phyloP scores from a whole-genome alignment of 176 grass and related monocot species.

The Avena sativa region DNA sequence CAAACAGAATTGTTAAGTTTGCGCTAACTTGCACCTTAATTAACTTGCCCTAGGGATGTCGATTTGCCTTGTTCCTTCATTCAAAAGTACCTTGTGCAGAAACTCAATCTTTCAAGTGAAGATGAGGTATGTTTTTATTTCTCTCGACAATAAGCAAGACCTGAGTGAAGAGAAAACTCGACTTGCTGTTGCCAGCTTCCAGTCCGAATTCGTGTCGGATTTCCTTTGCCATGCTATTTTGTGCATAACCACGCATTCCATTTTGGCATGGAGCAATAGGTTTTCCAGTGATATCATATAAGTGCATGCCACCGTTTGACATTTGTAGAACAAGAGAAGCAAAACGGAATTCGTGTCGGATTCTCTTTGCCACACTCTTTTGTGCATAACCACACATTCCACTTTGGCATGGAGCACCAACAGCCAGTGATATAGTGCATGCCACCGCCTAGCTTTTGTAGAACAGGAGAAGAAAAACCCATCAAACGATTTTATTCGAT shows the following conservation, averaged over 20 bases:
- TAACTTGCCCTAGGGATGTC: slow-evolving; percentile 47
- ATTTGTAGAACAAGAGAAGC: neutral
- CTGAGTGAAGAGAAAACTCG: slow-evolving; percentile 11
- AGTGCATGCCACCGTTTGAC: neutral
- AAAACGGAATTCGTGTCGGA: neutral
- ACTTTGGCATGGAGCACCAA: slow-evolving; percentile 6
- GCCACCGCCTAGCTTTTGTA: neutral
- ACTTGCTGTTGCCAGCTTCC: neutral
- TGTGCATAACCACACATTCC: neutral
- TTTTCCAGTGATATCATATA: neutral
- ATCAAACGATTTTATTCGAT: neutral
- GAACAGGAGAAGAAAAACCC: neutral
- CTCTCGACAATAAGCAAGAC: neutral
- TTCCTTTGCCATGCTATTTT: slow-evolving; percentile 10
- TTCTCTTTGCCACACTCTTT: slow-evolving; percentile 10
- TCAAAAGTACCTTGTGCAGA: slow-evolving; percentile 64
- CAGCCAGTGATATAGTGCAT: slow-evolving; percentile 4
- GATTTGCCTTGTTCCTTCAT: slow-evolving; percentile 62
- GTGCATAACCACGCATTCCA: neutral
- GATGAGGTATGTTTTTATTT: slow-evolving; percentile 49
- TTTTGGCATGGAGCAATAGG: neutral
- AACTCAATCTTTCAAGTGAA: slow-evolving; percentile 61
- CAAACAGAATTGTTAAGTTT: slow-evolving; percentile 4
- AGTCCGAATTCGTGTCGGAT: neutral
- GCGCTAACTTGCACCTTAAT: slow-evolving; percentile 12